Percentiles rank a stretch among this genome's conserved stretches.
These are phyloP conservation scores for Saccharomyces paradoxus DNA, from an alignment of 805 yeast species.

Conservation along the genomic window DNA sequence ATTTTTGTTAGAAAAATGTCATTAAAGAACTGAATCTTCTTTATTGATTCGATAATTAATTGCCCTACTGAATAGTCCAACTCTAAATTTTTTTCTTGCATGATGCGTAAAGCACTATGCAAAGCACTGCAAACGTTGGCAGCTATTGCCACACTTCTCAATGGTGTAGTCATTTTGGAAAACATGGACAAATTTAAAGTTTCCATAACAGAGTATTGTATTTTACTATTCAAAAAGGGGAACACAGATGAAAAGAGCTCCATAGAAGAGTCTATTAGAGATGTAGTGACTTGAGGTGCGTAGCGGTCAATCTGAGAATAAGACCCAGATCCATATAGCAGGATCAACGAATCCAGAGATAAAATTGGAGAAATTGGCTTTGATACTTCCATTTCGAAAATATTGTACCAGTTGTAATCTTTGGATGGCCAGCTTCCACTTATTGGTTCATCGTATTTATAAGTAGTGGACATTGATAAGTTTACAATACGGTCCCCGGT, in stretches of 20 bases:
- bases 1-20: conserved; percentile 37
- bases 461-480: conserved; percentile 24
- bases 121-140: conserved; percentile 60
- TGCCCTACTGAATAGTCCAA: conserved; percentile 35
- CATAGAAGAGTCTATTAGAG: conserved; percentile 68
- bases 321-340: conserved; percentile 19
- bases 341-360: conserved; percentile 36
- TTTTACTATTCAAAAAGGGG: conserved; percentile 62
- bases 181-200: conserved; percentile 53
- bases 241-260: conserved; percentile 66
- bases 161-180: conserved; percentile 30
- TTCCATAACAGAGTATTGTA: conserved; percentile 84
- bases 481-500: conserved; percentile 32
- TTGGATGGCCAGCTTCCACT: conserved; percentile 19
- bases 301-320: conserved; percentile 10
- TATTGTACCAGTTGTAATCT: conserved; percentile 30
- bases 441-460: conserved; percentile 20
- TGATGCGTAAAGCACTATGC: conserved; percentile 38
- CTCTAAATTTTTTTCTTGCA: conserved; percentile 15
- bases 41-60: conserved; percentile 44
- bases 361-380: conserved; percentile 36
- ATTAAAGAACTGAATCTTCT: conserved; percentile 33
- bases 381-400: conserved; percentile 28
- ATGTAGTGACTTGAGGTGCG: conserved; percentile 40
- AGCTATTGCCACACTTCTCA: conserved; percentile 41